Percentiles rank a stretch among this genome's conserved stretches.
Evolutionary conservation across 116 monocot species (phyloP).

Genomic region (Zostera marina): DNA sequence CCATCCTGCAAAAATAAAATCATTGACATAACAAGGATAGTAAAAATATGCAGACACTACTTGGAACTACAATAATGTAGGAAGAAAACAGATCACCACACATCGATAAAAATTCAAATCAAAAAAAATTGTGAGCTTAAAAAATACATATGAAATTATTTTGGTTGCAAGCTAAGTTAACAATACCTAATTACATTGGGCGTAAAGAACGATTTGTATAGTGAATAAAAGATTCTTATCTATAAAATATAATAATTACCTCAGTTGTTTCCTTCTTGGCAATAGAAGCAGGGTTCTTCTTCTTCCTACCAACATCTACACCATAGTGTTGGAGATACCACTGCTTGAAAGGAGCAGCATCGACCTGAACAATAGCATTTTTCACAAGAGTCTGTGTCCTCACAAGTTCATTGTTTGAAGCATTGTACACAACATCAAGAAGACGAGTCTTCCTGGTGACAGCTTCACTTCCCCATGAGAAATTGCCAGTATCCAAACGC

Average conservation of each 20-base stretch:
- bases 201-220: no score
- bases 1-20: constrained; percentile 7
- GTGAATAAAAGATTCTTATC: no score
- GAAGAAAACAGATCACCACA: no score
- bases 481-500: constrained; percentile 54
- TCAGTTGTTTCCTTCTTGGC: constrained; percentile 38
- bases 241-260: constrained; percentile 17
- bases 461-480: constrained; percentile 59
- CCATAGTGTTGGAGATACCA: constrained; percentile 71
- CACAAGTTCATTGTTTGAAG: constrained; percentile 65
- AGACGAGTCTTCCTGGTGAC: constrained; percentile 58
- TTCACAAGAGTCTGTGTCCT: constrained; percentile 61
- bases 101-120: no score
- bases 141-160: no score
- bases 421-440: constrained; percentile 61
- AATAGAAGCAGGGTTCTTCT: constrained; percentile 20
- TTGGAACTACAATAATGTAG: background rate
- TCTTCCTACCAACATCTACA: constrained; percentile 55
- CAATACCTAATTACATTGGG: no score
- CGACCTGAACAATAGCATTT: constrained; percentile 57
- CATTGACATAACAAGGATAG: background rate
- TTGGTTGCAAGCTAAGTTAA: no score
- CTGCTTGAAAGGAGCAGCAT: constrained; percentile 62
- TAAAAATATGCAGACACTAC: background rate
- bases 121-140: no score